phyloP scores from a whole-genome alignment of 305 asterid species.

The Fraxinus velutina region DNA sequence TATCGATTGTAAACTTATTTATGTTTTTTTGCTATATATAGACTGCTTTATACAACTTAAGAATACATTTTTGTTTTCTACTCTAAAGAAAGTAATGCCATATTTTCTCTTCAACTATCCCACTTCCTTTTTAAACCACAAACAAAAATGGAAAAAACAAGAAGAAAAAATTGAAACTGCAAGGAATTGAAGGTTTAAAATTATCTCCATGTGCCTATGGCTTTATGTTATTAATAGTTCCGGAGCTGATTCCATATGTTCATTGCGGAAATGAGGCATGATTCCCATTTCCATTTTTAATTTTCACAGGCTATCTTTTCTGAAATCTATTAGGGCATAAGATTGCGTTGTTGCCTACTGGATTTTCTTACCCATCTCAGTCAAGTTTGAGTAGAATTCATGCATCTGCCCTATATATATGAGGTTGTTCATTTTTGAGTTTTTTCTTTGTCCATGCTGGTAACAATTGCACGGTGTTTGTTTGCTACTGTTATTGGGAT shows the following conservation, averaged over 20 bases:
- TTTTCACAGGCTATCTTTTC: neutral
- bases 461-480: neutral
- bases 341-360: neutral
- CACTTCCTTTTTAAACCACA: neutral
- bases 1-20: slow-evolving; percentile 22
- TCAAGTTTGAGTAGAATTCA: slow-evolving; percentile 5
- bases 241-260: slow-evolving; percentile 2
- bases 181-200: slow-evolving; percentile 3
- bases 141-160: neutral
- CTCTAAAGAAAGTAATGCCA: neutral
- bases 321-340: neutral
- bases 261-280: neutral
- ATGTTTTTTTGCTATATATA: slow-evolving; percentile 1
- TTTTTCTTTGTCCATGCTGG: neutral
- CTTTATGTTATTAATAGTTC: neutral
- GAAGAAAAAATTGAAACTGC: neutral
- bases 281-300: neutral
- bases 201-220: neutral
- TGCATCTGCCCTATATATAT: neutral
- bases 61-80: slow-evolving; percentile 4
- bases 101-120: slow-evolving; percentile 9
- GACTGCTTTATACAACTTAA: neutral
- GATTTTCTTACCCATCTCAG: slow-evolving; percentile 1
- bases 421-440: neutral
- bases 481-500: neutral